A percentile compares a stretch with the other conserved stretches of the same genome.
These are phyloP conservation scores for Mucor mucedo DNA, from an alignment of 371 early-diverging fungal genomes.

Conservation along the genomic window DNA sequence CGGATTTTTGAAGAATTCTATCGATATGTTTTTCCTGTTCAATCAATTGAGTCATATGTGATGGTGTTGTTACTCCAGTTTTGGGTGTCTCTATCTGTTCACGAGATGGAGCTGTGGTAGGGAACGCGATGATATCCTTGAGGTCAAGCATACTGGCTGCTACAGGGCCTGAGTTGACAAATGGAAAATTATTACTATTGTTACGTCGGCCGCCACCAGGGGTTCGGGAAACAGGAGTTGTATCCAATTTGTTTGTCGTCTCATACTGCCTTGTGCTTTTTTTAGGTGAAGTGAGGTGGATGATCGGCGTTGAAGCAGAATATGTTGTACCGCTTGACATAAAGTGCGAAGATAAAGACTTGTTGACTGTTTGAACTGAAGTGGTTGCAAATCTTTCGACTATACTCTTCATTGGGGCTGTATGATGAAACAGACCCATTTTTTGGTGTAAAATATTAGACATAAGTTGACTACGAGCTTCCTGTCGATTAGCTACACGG, in stretches of 20 bases:
- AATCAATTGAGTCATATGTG: background rate
- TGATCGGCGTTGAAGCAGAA: slow-evolving; percentile 27
- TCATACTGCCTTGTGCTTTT: slow-evolving; percentile 3
- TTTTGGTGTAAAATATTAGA: slow-evolving; percentile 72
- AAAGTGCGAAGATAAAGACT: slow-evolving; percentile 1
- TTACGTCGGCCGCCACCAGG: slow-evolving; percentile 9
- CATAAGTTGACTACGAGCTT: slow-evolving; percentile 57
- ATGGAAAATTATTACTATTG: slow-evolving; percentile 4
- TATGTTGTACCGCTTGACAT: slow-evolving; percentile 5
- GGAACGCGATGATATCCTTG: slow-evolving; percentile 33
- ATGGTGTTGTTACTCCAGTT: slow-evolving; percentile 3
- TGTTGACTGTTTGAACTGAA: background rate
- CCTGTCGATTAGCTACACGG: slow-evolving; percentile 50
- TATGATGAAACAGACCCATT: slow-evolving; percentile 74
- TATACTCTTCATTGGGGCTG: slow-evolving; percentile 29
- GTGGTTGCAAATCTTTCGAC: slow-evolving; percentile 26
- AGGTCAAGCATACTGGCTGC: slow-evolving; percentile 29
- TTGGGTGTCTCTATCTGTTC: slow-evolving; percentile 7
- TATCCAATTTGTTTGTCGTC: slow-evolving; percentile 9
- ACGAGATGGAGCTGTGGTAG: slow-evolving; percentile 15
- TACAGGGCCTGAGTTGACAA: background rate
- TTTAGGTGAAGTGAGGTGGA: slow-evolving; percentile 35
- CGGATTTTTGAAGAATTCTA: slow-evolving; percentile 28
- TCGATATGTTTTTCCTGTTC: slow-evolving; percentile 27
- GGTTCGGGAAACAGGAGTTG: background rate